phyloP scores from a whole-genome alignment of 176 grass and related monocot species.

The Zizania latifolia region DNA sequence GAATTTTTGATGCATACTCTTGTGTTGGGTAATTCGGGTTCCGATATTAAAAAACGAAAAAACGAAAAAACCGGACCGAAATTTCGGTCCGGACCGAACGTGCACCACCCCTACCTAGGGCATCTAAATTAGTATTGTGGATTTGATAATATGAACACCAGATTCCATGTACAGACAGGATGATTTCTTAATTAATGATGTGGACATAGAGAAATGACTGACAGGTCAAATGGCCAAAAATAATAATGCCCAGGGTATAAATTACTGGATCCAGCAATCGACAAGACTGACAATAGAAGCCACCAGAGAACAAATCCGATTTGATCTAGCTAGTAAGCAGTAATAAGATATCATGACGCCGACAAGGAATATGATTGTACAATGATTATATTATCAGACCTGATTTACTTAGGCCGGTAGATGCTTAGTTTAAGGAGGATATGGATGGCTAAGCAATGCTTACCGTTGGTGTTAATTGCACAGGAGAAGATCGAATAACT shows the following conservation, averaged over 20 bases:
- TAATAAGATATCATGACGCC: constrained; percentile 42
- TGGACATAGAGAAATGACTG: constrained; percentile 25
- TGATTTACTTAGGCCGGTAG: not conserved
- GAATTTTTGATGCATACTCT: no score
- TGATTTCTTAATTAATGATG: constrained; percentile 43
- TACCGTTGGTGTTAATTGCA: not conserved
- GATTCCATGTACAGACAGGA: constrained; percentile 37
- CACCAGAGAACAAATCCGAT: constrained; percentile 47
- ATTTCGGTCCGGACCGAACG: no score
- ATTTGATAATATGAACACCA: constrained; percentile 31
- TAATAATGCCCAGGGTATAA: constrained; percentile 19
- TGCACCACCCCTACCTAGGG: no score
- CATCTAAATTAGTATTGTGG: constrained; percentile 13
- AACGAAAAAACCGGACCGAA: no score
- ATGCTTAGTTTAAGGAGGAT: constrained; percentile 18
- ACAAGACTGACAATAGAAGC: constrained; percentile 38
- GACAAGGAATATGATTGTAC: constrained; percentile 41
- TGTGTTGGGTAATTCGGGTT: no score
- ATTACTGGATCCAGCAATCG: constrained; percentile 32
- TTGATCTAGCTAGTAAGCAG: constrained; percentile 31
- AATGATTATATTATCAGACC: constrained; percentile 22
- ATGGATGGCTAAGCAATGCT: constrained; percentile 13
- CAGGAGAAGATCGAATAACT: not conserved
- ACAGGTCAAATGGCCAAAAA: constrained; percentile 20
- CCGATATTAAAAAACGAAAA: no score